Percentiles rank a stretch among this genome's conserved stretches.
These are phyloP conservation scores for Acanthamoeba triangularis DNA, from an alignment of 208 protist species.

Conservation along the genomic window DNA sequence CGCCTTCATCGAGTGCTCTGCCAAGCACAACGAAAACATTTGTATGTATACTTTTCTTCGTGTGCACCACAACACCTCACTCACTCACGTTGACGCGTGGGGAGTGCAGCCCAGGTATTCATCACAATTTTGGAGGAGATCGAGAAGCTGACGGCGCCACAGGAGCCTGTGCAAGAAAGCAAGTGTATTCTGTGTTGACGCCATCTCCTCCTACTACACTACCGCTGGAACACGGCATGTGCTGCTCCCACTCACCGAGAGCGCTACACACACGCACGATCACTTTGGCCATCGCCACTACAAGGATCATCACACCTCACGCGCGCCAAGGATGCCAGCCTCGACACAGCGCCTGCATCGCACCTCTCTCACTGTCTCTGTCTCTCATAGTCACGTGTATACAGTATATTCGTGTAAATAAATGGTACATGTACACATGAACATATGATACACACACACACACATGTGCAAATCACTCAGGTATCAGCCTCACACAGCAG, in stretches of 20 bases:
- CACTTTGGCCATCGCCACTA: too few species aligned
- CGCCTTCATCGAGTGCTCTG: constrained; percentile 88
- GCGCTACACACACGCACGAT: neutral
- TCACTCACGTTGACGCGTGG: neutral
- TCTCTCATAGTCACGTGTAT: neutral
- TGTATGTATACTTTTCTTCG: neutral
- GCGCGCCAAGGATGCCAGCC: too few species aligned
- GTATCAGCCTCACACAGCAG: too few species aligned
- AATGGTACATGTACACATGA: neutral
- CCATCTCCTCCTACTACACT: neutral
- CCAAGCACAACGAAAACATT: constrained; percentile 88
- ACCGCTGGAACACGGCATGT: too few species aligned
- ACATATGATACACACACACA: too few species aligned
- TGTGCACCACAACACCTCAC: neutral
- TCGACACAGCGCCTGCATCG: too few species aligned
- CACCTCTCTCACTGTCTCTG: too few species aligned
- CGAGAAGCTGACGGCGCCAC: constrained; percentile 56
- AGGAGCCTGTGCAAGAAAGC: constrained; percentile 25
- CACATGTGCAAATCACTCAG: too few species aligned
- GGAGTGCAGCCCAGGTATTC: neutral
- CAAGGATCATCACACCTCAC: too few species aligned
- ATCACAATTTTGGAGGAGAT: constrained; percentile 71
- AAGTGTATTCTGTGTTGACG: constrained; percentile 35
- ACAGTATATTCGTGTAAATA: neutral
- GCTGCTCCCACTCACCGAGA: too few species aligned